phyloP scores from a whole-genome alignment of 2,329 filamentous ascomycete species.

The Gaeumannomyces tritici region DNA sequence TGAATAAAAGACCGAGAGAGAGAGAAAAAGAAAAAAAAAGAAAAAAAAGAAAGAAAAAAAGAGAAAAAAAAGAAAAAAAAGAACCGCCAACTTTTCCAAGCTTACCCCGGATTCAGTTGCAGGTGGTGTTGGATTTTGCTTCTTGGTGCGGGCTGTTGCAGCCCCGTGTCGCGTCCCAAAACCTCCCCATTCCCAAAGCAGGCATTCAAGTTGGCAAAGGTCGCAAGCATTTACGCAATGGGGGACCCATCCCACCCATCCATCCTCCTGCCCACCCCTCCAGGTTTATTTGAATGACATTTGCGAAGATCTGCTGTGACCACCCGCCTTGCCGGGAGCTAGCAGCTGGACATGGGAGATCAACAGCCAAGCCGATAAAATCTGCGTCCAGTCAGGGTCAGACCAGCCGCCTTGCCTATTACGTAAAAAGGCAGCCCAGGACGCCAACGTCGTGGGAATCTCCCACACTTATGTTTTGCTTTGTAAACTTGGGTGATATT shows the following conservation, averaged over 20 bases:
- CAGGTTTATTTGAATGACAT: neutral
- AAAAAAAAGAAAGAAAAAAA: neutral
- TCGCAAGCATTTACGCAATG: neutral
- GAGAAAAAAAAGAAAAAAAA: neutral
- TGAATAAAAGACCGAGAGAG: no score
- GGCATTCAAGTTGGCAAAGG: neutral
- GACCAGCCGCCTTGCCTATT: neutral
- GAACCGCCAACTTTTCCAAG: neutral
- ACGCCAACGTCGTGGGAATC: neutral
- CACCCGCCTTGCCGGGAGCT: constrained; percentile 1
- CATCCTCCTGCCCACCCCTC: neutral
- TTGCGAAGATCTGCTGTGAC: constrained; percentile 2
- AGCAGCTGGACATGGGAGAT: neutral
- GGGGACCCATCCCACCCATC: neutral
- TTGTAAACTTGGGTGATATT: neutral
- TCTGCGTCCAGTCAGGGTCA: neutral
- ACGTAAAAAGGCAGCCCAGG: neutral
- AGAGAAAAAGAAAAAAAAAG: neutral
- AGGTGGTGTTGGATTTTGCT: neutral
- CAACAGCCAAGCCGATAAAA: neutral
- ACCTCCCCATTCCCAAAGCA: neutral
- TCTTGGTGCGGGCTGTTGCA: neutral
- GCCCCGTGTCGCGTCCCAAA: constrained; percentile 3
- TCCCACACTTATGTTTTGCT: neutral
- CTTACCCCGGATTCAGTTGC: neutral